These are phyloP conservation scores for Emergomyces orientalis DNA, from an alignment of 2,329 filamentous ascomycete species.

Conservation along the genomic window DNA sequence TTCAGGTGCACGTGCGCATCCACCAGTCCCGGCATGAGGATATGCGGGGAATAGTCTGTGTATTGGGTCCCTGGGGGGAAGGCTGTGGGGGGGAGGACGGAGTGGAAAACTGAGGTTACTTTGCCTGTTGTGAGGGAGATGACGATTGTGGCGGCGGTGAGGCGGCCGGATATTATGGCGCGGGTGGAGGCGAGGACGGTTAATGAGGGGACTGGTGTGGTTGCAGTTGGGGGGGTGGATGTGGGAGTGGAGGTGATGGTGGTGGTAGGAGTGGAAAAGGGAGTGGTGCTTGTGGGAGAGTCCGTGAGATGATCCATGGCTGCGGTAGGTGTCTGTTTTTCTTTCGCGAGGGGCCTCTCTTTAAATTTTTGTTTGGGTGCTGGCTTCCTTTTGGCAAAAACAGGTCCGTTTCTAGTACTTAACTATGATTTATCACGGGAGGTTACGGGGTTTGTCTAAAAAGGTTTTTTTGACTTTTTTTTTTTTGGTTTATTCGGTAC, in stretches of 20 bases:
- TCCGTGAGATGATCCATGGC: conserved; percentile 2
- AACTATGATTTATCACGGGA: background rate
- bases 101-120: conserved; percentile 65
- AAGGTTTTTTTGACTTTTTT: background rate
- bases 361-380: too few relatives aligned
- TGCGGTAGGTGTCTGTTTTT: background rate
- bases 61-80: conserved; percentile 69
- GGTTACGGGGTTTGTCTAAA: background rate
- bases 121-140: conserved; percentile 73
- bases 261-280: background rate
- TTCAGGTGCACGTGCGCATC: conserved; percentile 97
- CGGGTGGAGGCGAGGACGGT: conserved; percentile 76
- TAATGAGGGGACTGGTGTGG: conserved; percentile 38
- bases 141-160: conserved; percentile 75
- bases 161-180: conserved; percentile 64
- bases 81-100: conserved; percentile 61
- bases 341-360: background rate
- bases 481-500: conserved; percentile 5
- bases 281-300: conserved; percentile 2
- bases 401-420: background rate
- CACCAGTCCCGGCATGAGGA: conserved; percentile 83
- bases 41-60: conserved; percentile 70
- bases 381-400: background rate
- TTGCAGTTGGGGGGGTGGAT: background rate
- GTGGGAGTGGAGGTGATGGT: background rate